Evolutionary conservation across 805 yeast genomes (phyloP).

Genomic region (Suhomyces emberorum): DNA sequence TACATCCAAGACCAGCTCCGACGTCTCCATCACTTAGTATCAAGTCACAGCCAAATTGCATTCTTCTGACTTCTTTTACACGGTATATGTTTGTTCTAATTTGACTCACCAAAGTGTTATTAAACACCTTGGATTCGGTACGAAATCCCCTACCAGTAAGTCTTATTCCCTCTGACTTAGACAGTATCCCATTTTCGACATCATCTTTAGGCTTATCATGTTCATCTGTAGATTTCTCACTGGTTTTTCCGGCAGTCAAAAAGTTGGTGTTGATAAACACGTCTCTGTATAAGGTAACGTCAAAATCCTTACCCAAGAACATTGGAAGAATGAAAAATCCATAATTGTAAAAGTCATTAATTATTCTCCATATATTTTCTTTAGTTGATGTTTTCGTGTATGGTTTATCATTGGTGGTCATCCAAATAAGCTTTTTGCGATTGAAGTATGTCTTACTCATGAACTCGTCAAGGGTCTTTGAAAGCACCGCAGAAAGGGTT

Average conservation of each 20-base stretch:
- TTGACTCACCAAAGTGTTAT: constrained; percentile 21
- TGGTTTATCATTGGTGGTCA: constrained; percentile 77
- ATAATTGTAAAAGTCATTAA: constrained; percentile 57
- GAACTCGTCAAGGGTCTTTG: constrained; percentile 55
- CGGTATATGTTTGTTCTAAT: constrained; percentile 50
- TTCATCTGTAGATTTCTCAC: constrained; percentile 7
- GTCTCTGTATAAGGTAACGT: constrained; percentile 49
- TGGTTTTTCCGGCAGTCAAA: constrained; percentile 25
- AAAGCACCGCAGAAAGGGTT: constrained; percentile 41
- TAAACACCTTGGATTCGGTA: constrained; percentile 13
- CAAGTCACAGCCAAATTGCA: constrained; percentile 60
- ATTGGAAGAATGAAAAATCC: constrained; percentile 60
- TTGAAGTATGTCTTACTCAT: constrained; percentile 46
- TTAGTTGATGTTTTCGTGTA: constrained; percentile 41
- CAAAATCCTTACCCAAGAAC: constrained; percentile 42
- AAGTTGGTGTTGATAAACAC: constrained; percentile 51
- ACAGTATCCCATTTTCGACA: neutral
- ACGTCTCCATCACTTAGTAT: constrained; percentile 47
- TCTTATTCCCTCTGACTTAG: neutral
- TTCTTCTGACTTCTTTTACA: constrained; percentile 59
- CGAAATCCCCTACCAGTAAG: constrained; percentile 1
- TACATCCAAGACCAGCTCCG: constrained; percentile 48
- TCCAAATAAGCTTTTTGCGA: constrained; percentile 56
- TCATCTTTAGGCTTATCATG: neutral
- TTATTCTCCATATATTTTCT: constrained; percentile 50